Evolutionary conservation across 106 monocot genomes (phyloP), one percentile per base, ranked within the genome.

Genomic region (Ottelia alismoides): DNA sequence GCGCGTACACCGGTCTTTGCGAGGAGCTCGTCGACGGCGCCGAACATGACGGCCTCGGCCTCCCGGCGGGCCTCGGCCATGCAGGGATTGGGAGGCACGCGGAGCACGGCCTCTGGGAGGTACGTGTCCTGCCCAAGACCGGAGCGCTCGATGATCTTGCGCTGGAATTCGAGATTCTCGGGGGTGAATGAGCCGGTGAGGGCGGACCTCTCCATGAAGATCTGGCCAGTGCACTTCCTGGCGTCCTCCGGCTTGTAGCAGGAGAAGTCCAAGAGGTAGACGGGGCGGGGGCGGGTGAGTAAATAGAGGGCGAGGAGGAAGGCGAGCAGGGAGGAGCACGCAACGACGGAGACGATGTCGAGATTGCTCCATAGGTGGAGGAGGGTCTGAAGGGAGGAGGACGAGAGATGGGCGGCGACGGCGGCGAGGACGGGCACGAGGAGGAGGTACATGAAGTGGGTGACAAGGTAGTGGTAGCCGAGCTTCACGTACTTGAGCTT

Each of bases 211-310:
- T 66, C 66, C 66, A 66, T 57, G 57, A 66, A 66, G 25, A 57
- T 50, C 16, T 66, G 31, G n/a, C 66, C 16, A 23, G 56, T 46
- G 32, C 66, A 66, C 30, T 49, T 56, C 27, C 57, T 32, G 17
- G 44, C 56, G 24, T 47, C 49, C 20, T 57, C 66, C 0, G 66
- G 66, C 57, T 66, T 66, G 49, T 66, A 66, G 30, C 66, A 66
- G 29, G 66, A 28, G 66, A 66, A 66, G 17, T 66, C 22, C 24
- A 66, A 20, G 18, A 66, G 57, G 22, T 57, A 66, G 19, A 66
- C 66, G 22, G 66, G 66, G 6, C 66, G 47, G n/a, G 66, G 66
- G 2, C 66, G 66, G 66, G 66, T 66, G 57, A 66, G 31, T 47
- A 66, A 46, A 25, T 57, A 66, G 31, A 66, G 47, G 12, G 66